Evolutionary conservation across 2,329 filamentous ascomycete genomes (phyloP), one percentile per base, ranked within the genome.

Genomic region (Dendrostoma leiphaemia): DNA sequence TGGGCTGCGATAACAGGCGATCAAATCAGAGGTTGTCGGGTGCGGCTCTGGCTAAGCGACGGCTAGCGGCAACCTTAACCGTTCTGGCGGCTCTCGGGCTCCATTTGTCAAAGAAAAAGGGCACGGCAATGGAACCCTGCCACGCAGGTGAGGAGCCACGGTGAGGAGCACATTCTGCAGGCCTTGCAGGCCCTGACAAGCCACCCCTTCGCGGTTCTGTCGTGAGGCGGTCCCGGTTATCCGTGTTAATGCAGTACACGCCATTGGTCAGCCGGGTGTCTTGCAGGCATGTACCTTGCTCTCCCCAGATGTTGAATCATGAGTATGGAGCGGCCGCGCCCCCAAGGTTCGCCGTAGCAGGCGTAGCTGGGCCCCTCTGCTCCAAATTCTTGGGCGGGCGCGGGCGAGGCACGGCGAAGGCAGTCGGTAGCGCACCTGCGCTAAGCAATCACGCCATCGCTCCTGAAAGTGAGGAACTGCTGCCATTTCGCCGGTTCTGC

Each of bases 371-470:
- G 28, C 34, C 26, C 24, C 43, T 35, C 23, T 43, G 41, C 45
- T 45, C 32, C 37, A 21, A 49, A n/a, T n/a, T n/a, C n/a, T n/a
- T n/a, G n/a, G n/a, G n/a, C n/a, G n/a, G n/a, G n/a, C n/a, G n/a
- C n/a, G n/a, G n/a, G n/a, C n/a, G n/a, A n/a, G n/a, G n/a, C n/a
- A n/a, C n/a, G n/a, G n/a, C n/a, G n/a, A n/a, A n/a, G n/a, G n/a
- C n/a, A n/a, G n/a, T n/a, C 50, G 43, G 40, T 44, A 45, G n/a
- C n/a, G n/a, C n/a, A n/a, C n/a, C n/a, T n/a, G 35, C 53, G 44
- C 48, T 57, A 57, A 51, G 41, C 51, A 48, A 60, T 59, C 53
- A 57, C 58, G 58, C 53, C 51, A 60, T 60, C 53, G 53, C 51
- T 53, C 49, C 51, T 48, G 29, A 41, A 28, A 9, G 49, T 55